These are phyloP conservation scores for Spirogloea muscicola DNA, from an alignment of 139 green algal species.

Conservation along the genomic window DNA sequence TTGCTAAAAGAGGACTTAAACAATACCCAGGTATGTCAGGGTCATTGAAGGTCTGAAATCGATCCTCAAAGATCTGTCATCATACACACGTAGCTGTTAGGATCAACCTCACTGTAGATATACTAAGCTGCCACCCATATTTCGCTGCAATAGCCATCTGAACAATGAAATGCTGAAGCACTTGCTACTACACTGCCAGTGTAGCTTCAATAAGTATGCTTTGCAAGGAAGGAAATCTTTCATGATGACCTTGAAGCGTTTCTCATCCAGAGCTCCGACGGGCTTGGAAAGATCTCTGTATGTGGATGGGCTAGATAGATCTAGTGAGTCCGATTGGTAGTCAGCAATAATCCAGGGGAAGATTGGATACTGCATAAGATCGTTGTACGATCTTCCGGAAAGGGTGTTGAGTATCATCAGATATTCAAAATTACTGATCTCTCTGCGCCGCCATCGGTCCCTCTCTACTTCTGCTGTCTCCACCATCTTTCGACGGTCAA, in stretches of 20 bases:
- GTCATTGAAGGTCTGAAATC: neutral
- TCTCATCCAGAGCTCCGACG: conserved; percentile 47
- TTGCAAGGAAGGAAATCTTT: too few species aligned
- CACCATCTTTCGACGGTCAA: conserved; percentile 10
- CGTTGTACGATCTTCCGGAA: conserved; percentile 56
- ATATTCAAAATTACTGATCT: conserved; percentile 51
- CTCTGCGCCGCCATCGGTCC: conserved; percentile 25
- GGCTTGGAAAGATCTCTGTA: conserved; percentile 51
- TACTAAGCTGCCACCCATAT: too few species aligned
- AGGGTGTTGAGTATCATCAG: conserved; percentile 56
- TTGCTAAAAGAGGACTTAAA: too few species aligned
- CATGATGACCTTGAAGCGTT: conserved; percentile 33
- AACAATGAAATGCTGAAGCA: too few species aligned
- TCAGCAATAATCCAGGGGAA: conserved; percentile 53
- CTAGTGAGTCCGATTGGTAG: conserved; percentile 38
- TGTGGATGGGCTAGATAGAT: conserved; percentile 22
- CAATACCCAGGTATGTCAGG: conserved; percentile 30
- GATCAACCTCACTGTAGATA: too few species aligned
- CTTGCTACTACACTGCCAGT: too few species aligned
- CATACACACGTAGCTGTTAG: too few species aligned
- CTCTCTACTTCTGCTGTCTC: conserved; percentile 26
- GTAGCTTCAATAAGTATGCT: too few species aligned
- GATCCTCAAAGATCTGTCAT: conserved; percentile 19
- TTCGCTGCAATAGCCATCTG: too few species aligned
- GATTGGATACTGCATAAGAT: conserved; percentile 53